Evolutionary conservation across 2,329 filamentous ascomycete species (phyloP).

Genomic region (Talaromyces sp.): DNA sequence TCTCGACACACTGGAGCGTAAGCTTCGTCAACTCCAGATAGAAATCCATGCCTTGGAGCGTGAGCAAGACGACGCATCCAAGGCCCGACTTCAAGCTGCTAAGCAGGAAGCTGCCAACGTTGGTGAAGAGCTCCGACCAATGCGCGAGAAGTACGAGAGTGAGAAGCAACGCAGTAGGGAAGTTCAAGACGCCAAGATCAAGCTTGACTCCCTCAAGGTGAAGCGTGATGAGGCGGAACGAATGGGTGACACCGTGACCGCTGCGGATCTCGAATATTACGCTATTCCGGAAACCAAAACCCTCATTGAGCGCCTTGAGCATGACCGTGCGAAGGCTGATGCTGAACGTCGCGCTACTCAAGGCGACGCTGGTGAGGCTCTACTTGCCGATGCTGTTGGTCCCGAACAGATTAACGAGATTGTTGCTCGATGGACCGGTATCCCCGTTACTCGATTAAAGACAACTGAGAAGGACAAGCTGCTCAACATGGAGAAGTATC

Average conservation of each 20-base stretch:
- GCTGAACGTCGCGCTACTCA: conserved; percentile 59
- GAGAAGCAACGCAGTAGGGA: conserved; percentile 90
- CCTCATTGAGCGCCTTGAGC: conserved; percentile 79
- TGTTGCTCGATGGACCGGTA: conserved; percentile 95
- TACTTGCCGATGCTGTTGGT: conserved; percentile 91
- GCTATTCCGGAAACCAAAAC: conserved; percentile 90
- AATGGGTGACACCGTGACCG: conserved; percentile 78
- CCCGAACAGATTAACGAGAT: conserved; percentile 99
- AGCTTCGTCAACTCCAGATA: conserved; percentile 87
- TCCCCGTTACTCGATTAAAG: conserved; percentile 89
- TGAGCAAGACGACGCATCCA: conserved; percentile 92
- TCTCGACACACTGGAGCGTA: conserved; percentile 91
- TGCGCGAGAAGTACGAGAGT: conserved; percentile 92
- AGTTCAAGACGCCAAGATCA: conserved; percentile 92
- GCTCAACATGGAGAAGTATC: conserved; percentile 90
- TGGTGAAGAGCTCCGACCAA: conserved; percentile 85
- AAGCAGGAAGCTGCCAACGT: conserved; percentile 92
- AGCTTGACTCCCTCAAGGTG: conserved; percentile 86
- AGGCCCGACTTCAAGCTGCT: conserved; percentile 77
- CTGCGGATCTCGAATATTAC: conserved; percentile 94
- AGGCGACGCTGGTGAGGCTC: conserved; percentile 66
- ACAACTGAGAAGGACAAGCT: conserved; percentile 98
- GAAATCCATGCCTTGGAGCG: conserved; percentile 94
- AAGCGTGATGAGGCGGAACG: conserved; percentile 94
- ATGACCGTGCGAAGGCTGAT: conserved; percentile 77